A percentile compares a stretch with the other conserved stretches of the same genome.
Evolutionary conservation across 2,329 filamentous ascomycete genomes (phyloP).

Genomic region (Huntiella decipiens): DNA sequence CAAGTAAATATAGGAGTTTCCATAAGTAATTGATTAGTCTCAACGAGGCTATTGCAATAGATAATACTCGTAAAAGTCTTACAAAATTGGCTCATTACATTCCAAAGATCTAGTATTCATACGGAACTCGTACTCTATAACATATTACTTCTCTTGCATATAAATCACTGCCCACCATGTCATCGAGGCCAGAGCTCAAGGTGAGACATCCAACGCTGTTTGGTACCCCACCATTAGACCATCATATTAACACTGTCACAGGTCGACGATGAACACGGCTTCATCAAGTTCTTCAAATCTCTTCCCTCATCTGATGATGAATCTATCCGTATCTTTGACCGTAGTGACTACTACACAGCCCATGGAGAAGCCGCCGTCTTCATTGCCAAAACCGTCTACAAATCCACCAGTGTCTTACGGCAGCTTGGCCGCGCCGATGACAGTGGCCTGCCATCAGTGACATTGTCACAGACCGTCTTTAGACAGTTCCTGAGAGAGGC

Average conservation of each 20-base stretch:
- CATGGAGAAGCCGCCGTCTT: conserved; percentile 71
- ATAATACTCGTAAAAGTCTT: too few species aligned
- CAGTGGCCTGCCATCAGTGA: conserved; percentile 78
- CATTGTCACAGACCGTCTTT: conserved; percentile 87
- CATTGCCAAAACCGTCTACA: conserved; percentile 77
- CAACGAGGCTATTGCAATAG: too few species aligned
- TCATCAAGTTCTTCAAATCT: conserved; percentile 92
- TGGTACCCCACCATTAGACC: neutral
- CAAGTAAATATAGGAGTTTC: neutral
- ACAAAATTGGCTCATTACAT: neutral
- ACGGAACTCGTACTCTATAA: neutral
- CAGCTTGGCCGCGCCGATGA: conserved; percentile 71
- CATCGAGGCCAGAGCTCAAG: conserved; percentile 54
- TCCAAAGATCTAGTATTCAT: neutral
- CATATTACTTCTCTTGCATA: too few species aligned
- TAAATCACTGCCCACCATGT: conserved; percentile 29
- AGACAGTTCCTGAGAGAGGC: conserved; percentile 89
- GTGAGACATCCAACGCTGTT: conserved; percentile 19
- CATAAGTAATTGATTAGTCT: too few species aligned
- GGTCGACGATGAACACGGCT: conserved; percentile 93
- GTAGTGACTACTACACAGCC: conserved; percentile 90
- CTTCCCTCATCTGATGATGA: conserved; percentile 51
- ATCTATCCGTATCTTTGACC: conserved; percentile 79
- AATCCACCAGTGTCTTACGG: conserved; percentile 86
- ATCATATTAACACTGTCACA: conserved; percentile 18